Base-by-base conservation (phyloP, 306 rosid genomes). In the Amphicarpaea edgeworthii region DNA sequence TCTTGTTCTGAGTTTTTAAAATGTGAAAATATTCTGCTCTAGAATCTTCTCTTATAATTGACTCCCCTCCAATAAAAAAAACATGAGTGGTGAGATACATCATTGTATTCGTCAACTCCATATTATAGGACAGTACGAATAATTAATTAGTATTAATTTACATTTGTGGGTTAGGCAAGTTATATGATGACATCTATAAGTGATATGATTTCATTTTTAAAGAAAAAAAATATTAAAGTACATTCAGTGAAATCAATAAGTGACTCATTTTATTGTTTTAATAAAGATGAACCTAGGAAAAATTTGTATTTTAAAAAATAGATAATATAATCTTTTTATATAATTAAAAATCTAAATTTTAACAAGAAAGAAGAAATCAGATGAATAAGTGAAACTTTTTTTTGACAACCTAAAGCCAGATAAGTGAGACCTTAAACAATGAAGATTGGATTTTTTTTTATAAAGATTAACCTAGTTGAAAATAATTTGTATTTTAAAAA, bases 131-230 rank as follows among this genome's bases (percentile, higher is more conserved):
- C 24, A 66, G 47, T 58, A 76, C 1, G 24, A 76, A 40, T 66
- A 66, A 40, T 53, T 54, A 54, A 38, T 16, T 66, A 73, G 8
- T 43, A 57, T 12, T 24, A 65, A 23, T 38, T 38, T 49, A 49
- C 45, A 58, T 58, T 23, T 59, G 64, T 75, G 67, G 66, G 67
- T 41, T 75, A 24, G 67, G 76, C 49, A n/a, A 24, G 34, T 49
- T 46, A 16, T 20, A 38, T 15, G 24, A 12, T 21, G 28, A 40
- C 16, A 47, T 19, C 60, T 61, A 47, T 37, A 26, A 14, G 41
- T 19, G 15, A n/a, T n/a, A n/a, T n/a, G 47, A 34, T 26, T 37
- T 15, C 50, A n/a, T 20, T 8, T 47, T 49, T 28, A 28, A 5
- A 24, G 51, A 4, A 17, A 16, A 49, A 61, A 8, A 12, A 8